Evolutionary conservation across 306 rosid species (phyloP), one percentile per base, ranked within the genome.

Genomic region (Senna tora): DNA sequence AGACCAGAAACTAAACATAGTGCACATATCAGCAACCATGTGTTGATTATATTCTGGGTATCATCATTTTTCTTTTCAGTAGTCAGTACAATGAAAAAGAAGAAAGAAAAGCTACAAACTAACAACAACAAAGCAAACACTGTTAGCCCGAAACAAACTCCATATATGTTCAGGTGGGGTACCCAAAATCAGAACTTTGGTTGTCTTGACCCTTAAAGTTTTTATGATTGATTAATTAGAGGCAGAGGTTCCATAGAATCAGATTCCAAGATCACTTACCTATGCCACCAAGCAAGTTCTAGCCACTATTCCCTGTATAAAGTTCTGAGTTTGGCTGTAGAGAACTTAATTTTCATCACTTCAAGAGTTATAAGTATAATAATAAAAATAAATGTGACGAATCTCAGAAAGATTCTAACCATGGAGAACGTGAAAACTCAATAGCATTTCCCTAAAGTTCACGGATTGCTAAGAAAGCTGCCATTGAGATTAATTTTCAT

Each of bases 241-340:
- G 69, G 69, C 69, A 68, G 41, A 52, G 63, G 59, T 53, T 73
- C 79, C 46, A 41, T 20, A 41, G 75, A 52, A 74, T 79, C 83
- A 52, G 79, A 79, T 74, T 79, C 73, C 49, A 45, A 69, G 30
- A 80, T 75, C 84, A 69, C 59, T 62, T 75, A 9, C 65, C 70
- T 50, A 74, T 54, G 43, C 51, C 67, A 43, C 72, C 75, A 79
- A 79, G 72, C 75, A 67, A 79, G 34, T 67, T 62, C 59, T 52
- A 52, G 5, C 58, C 41, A 67, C 65, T 51, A 52, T 63, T 50
- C 17, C 25, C 59, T 66, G 51, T 65, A 47, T 65, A 65, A 72
- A 72, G 65, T 45, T 72, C 62, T 25, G 30, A 25, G 30, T 25
- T 25, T 25, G 30, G 30, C 30, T 25, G 30, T 25, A 25, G 30